A percentile compares a stretch with the other conserved stretches of the same genome.
These are phyloP conservation scores for Colletotrichum orchidophilum DNA, from an alignment of 2,329 filamentous ascomycete genomes.

Conservation along the genomic window DNA sequence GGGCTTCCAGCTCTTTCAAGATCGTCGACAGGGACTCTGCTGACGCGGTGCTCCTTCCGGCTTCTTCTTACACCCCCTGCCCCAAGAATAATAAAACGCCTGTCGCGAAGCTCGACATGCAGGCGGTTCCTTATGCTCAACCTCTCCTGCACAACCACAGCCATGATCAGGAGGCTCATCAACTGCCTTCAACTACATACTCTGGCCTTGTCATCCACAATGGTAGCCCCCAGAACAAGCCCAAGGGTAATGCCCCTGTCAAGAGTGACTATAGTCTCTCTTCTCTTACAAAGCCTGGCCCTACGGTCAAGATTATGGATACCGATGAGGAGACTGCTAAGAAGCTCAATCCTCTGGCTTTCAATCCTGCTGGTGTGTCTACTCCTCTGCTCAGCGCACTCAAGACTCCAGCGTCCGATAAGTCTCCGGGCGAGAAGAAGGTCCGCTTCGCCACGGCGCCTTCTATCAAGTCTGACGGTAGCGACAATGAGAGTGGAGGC, in stretches of 20 bases:
- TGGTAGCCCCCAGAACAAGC: background rate
- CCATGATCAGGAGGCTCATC: background rate
- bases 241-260: background rate
- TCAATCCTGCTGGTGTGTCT: background rate
- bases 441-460: slow-evolving; percentile 3
- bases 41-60: slow-evolving; percentile 1
- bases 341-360: background rate
- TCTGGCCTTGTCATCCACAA: background rate
- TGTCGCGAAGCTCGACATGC: background rate
- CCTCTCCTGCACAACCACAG: background rate
- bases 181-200: background rate
- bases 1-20: slow-evolving; percentile 10
- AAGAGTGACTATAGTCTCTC: background rate
- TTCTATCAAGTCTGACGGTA: background rate
- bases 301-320: background rate
- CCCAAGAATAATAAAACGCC: background rate
- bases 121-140: background rate
- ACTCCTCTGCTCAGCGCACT: background rate
- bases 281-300: background rate
- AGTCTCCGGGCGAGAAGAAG: slow-evolving; percentile 21
- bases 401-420: background rate
- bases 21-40: slow-evolving; percentile 9
- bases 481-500: background rate
- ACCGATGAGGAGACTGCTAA: background rate
- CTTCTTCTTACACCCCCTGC: background rate